Conservation (phyloP, 139 green algal genomes). For the Chlorella vulgaris region DNA sequence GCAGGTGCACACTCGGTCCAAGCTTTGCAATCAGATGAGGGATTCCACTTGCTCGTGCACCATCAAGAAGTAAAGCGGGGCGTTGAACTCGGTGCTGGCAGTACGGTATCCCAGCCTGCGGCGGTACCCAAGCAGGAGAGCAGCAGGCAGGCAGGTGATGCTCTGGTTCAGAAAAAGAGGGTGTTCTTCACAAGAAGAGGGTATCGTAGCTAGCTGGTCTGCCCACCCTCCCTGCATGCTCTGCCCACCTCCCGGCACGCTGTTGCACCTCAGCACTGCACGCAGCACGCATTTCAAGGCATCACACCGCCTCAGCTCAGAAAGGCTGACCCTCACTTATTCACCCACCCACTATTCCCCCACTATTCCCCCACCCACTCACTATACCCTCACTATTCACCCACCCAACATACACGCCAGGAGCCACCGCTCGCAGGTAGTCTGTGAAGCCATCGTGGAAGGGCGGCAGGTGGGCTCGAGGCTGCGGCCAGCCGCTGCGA, state of each 20-base stretch:
- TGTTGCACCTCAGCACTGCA: too few relatives aligned
- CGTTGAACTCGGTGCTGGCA: not conserved
- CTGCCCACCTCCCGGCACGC: too few relatives aligned
- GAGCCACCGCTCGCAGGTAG: slow-evolving; percentile 35
- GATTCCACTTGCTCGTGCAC: not conserved
- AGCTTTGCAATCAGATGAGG: not conserved
- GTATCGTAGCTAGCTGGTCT: too few relatives aligned
- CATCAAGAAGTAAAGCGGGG: slow-evolving; percentile 30
- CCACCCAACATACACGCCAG: slow-evolving; percentile 38
- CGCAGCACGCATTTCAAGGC: too few relatives aligned
- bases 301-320: too few relatives aligned
- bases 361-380: not conserved
- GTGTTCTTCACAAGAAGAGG: too few relatives aligned
- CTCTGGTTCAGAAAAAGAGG: not conserved
- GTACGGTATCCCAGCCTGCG: slow-evolving; percentile 30
- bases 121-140: not conserved
- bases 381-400: not conserved
- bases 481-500: slow-evolving; percentile 23
- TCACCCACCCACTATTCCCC: not conserved
- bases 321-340: not conserved
- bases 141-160: not conserved
- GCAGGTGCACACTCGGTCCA: not conserved
- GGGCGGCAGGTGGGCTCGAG: slow-evolving; percentile 23
- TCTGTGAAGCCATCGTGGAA: slow-evolving; percentile 41
- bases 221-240: too few relatives aligned